Conservation (phyloP, 208 protist species). For the Acanthamoeba rhysodes region DNA sequence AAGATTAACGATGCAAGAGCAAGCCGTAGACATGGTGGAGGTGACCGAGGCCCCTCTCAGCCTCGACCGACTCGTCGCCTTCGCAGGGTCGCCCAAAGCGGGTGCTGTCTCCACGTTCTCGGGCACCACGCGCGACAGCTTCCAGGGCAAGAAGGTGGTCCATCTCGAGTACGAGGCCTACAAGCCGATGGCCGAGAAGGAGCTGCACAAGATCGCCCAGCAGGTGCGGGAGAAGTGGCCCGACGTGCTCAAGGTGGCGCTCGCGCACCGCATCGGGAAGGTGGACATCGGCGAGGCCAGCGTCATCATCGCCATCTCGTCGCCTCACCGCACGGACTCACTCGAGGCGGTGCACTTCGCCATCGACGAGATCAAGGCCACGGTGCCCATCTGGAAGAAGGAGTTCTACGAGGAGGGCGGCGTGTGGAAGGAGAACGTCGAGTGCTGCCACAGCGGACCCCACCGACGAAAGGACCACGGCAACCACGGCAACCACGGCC, state of each 20-base stretch:
- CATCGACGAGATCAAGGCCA: conserved; percentile 90
- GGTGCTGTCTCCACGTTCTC: conserved; percentile 86
- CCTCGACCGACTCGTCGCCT: conserved; percentile 4
- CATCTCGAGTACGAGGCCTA: conserved; percentile 91
- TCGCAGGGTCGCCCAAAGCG: conserved; percentile 52
- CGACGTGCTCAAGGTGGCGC: conserved; percentile 79
- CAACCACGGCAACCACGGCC: not conserved
- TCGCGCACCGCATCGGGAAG: conserved; percentile 84
- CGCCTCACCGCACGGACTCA: conserved; percentile 86
- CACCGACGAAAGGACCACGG: not conserved
- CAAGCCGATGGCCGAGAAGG: conserved; percentile 87
- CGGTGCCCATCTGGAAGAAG: conserved; percentile 92
- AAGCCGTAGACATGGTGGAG: not conserved
- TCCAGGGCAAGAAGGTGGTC: conserved; percentile 85
- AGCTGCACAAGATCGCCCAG: conserved; percentile 81
- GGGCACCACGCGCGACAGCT: conserved; percentile 85
- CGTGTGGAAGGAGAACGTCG: conserved; percentile 88
- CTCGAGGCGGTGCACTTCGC: conserved; percentile 87
- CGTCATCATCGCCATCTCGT: conserved; percentile 89
- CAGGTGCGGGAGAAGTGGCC: conserved; percentile 77
- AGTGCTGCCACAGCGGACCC: conserved; percentile 81
- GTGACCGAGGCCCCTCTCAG: conserved; percentile 50
- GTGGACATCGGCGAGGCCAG: conserved; percentile 82
- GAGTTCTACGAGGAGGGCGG: conserved; percentile 86
- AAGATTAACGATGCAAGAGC: not conserved